These are phyloP conservation scores for Chromera velia DNA, from an alignment of 73 alveolate genomes.

Conservation along the genomic window DNA sequence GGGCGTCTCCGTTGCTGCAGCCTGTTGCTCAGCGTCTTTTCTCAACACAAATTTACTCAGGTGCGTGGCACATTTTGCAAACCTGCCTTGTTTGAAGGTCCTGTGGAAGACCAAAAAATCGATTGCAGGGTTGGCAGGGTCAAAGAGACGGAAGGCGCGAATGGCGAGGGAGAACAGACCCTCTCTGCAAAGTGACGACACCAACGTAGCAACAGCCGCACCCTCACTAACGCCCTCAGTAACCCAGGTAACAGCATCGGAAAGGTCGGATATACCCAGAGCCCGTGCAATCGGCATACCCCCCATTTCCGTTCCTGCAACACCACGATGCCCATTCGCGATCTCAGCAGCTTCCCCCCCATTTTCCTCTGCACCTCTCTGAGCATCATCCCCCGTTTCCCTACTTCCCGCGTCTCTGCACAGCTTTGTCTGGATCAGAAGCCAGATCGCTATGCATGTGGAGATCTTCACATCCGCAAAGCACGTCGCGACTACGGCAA, in stretches of 20 bases:
- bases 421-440: background rate
- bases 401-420: no score
- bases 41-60: background rate
- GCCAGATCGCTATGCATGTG: background rate
- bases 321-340: no score
- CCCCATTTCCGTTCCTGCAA: no score
- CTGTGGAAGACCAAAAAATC: background rate
- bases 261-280: no score
- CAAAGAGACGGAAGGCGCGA: background rate
- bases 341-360: no score
- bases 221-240: no score
- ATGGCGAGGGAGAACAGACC: background rate
- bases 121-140: background rate
- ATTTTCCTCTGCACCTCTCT: no score
- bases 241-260: no score
- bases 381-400: no score
- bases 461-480: background rate
- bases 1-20: background rate
- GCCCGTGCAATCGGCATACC: no score
- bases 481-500: background rate
- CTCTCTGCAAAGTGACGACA: background rate
- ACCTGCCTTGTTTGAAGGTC: background rate
- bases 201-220: no score
- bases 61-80: background rate
- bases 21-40: no score